These are phyloP conservation scores for Herpomyces periplanetae DNA, from an alignment of 2,329 filamentous ascomycete species.

Conservation along the genomic window DNA sequence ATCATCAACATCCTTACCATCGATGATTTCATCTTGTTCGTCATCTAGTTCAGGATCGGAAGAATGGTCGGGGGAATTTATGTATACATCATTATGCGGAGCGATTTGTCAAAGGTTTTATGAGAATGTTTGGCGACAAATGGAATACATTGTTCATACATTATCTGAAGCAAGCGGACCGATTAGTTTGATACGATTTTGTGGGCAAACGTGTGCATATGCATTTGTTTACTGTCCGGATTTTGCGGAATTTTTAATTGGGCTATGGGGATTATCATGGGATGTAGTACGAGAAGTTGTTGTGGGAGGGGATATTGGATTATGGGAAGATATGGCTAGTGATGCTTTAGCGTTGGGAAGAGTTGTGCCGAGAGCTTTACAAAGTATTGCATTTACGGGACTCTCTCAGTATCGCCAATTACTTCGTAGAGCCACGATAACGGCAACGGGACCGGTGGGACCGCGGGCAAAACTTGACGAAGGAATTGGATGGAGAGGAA, in stretches of 20 bases:
- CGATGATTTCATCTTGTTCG: no score
- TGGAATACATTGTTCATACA: no score
- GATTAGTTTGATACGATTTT: slow-evolving; percentile 47
- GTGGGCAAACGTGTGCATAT: slow-evolving; percentile 60
- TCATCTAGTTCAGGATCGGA: no score
- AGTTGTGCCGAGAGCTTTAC: not conserved
- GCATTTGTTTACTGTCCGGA: slow-evolving; percentile 74
- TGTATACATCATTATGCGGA: no score
- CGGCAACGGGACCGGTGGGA: no score
- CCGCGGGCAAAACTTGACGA: no score
- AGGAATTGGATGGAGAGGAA: slow-evolving; percentile 44
- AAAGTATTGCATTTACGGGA: slow-evolving; percentile 14
- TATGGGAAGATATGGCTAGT: not conserved
- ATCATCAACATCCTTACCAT: no score
- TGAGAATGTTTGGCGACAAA: no score
- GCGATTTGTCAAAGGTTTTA: no score
- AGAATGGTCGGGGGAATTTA: no score
- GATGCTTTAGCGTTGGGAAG: not conserved
- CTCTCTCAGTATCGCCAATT: slow-evolving; percentile 19
- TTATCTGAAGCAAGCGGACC: no score
- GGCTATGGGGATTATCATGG: slow-evolving; percentile 33
- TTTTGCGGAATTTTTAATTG: slow-evolving; percentile 39
- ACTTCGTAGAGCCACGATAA: slow-evolving; percentile 18
- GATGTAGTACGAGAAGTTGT: slow-evolving; percentile 10
- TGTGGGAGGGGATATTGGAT: not conserved